Conservation (phyloP, 2,329 filamentous ascomycete species). For the Emmonsia crescens region DNA sequence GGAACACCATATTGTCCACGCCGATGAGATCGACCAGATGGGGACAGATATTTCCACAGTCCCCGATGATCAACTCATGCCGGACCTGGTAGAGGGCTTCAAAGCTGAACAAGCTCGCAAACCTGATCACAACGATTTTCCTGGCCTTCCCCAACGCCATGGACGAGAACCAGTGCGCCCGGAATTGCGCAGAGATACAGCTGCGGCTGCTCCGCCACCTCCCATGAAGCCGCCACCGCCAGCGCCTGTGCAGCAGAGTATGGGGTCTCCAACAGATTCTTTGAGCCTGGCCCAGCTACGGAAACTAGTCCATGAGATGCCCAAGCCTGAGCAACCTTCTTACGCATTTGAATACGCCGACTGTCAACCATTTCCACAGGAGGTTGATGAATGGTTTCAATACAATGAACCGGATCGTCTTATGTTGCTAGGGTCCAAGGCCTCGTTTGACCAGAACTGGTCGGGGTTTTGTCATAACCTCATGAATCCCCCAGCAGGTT, state of each 20-base stretch:
- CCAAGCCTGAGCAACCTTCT: constrained; percentile 54
- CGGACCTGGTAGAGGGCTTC: constrained; percentile 29
- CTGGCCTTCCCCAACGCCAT: constrained; percentile 13
- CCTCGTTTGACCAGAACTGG: constrained; percentile 70
- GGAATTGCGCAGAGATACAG: constrained; percentile 27
- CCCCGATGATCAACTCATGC: constrained; percentile 35
- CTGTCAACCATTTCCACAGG: constrained; percentile 63
- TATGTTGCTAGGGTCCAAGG: constrained; percentile 62
- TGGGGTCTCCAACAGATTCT: constrained; percentile 47
- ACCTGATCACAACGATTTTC: constrained; percentile 7
- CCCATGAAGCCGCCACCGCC: constrained; percentile 37
- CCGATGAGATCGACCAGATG: constrained; percentile 40
- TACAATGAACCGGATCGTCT: constrained; percentile 80
- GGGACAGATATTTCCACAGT: constrained; percentile 37
- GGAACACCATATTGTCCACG: constrained; percentile 36
- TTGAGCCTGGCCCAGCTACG: constrained; percentile 64
- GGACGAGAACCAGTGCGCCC: constrained; percentile 21
- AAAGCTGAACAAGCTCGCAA: constrained; percentile 15
- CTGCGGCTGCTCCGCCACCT: constrained; percentile 27
- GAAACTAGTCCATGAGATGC: constrained; percentile 63
- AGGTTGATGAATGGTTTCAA: constrained; percentile 95
- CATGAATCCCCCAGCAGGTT: constrained; percentile 17
- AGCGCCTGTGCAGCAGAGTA: constrained; percentile 29
- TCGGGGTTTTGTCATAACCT: constrained; percentile 37
- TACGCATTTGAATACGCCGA: constrained; percentile 84